A percentile compares a stretch with the other conserved stretches of the same genome.
Conservation (phyloP, 495 filamentous ascomycete genomes). For the Tuber aestivum region DNA sequence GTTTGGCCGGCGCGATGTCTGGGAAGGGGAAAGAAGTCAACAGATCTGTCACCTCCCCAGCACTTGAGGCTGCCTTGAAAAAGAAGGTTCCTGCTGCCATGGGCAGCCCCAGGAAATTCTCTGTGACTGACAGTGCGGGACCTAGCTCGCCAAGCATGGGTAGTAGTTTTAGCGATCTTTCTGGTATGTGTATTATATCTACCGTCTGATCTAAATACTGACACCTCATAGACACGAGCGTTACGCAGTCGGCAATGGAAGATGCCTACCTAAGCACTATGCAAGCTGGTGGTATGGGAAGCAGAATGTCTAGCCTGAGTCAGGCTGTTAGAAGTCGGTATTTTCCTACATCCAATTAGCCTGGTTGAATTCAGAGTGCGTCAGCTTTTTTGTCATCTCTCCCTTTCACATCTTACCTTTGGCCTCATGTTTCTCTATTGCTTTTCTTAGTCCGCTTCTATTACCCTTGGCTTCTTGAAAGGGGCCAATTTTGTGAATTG, state of each 20-base stretch:
- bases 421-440: neutral
- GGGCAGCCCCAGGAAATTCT: constrained; percentile 30
- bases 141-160: constrained; percentile 81
- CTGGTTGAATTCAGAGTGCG: neutral
- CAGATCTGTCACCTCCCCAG: constrained; percentile 19
- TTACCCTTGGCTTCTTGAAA: constrained; percentile 5
- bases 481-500: neutral
- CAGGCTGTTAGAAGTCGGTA: constrained; percentile 47
- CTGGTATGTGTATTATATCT: constrained; percentile 56
- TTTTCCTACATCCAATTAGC: constrained; percentile 35
- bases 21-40: constrained; percentile 28
- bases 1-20: constrained; percentile 16
- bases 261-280: constrained; percentile 90
- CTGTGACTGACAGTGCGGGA: constrained; percentile 32
- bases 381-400: neutral
- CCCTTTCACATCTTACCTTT: neutral
- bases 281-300: constrained; percentile 75
- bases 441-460: neutral
- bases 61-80: constrained; percentile 12
- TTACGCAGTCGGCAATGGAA: constrained; percentile 89
- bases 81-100: constrained; percentile 9
- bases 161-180: constrained; percentile 93
- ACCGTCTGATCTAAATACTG: constrained; percentile 15
- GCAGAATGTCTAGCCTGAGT: constrained; percentile 79
- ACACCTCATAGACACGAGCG: constrained; percentile 65